Evolutionary conservation across 1,284 basidiomycete genomes (phyloP), one percentile per base, ranked within the genome.

Genomic region (Ceratorhiza oryzae-sativae): DNA sequence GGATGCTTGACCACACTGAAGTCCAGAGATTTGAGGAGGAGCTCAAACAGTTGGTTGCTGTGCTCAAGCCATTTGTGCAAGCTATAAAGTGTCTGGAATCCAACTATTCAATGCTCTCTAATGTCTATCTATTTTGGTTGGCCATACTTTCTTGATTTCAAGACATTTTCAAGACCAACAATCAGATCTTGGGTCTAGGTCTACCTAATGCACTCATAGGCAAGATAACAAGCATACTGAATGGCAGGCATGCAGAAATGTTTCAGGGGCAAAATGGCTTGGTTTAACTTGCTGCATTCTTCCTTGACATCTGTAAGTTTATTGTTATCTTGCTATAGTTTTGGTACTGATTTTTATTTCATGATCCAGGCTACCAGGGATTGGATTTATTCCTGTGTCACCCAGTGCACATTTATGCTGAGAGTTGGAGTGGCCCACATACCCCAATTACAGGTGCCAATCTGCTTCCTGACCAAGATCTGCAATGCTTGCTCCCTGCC

Each of bases 111-210:
- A 65, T 60, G 1, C 70, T 45, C 6, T 71, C 70, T 6, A 49
- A 71, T 41, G 73, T 73, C 5, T 73, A 73, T 42, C 48, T 73
- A 18, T 73, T 73, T 32, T 73, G 73, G 73, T 39, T 73, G 1
- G 73, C 71, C 4, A 61, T 72, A 13, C 23, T 71, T 2, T 58
- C 73, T 10, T 41, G 46, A 3, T 67, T 59, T 25, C 32, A 34
- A 13, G 71, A 63, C 4, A 13, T 73, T 5, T 65, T 72, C 45
- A 39, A 58, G 1, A 58, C 58, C 15, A 73, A 71, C 32, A 32
- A 32, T 0, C 25, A n/a, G 8, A 30, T 63, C 12, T 27, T 18
- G 27, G 73, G 71, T 0, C 36, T 65, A 2, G 46, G 55, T 3
- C 51, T 73, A 1, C 68, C 68, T 8, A 34, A 56, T 1, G 34